Evolutionary conservation across 2,329 filamentous ascomycete genomes (phyloP).

Genomic region (Xylariaceae sp.): DNA sequence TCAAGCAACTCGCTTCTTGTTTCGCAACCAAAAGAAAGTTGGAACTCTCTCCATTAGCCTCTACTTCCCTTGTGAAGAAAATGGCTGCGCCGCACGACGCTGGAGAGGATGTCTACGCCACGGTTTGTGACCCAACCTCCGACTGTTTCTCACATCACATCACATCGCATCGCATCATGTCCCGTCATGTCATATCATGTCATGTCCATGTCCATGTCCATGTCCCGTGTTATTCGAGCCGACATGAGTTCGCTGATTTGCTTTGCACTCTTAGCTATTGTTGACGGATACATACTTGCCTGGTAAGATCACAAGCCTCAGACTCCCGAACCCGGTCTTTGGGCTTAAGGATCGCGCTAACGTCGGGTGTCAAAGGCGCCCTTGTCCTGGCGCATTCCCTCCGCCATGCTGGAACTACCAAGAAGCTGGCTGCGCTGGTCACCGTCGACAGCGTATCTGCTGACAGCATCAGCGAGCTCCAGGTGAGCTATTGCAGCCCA

Average conservation of each 20-base stretch:
- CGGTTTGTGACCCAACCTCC: slow-evolving; percentile 38
- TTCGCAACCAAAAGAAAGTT: not conserved
- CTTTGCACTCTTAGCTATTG: slow-evolving; percentile 61
- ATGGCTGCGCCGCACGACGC: slow-evolving; percentile 28
- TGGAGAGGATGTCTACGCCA: slow-evolving; percentile 50
- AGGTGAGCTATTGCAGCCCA: slow-evolving; percentile 44
- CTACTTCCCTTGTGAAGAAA: slow-evolving; percentile 14
- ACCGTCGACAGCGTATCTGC: slow-evolving; percentile 72
- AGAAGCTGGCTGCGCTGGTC: slow-evolving; percentile 79
- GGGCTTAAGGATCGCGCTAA: slow-evolving; percentile 6
- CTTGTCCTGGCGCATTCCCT: slow-evolving; percentile 91
- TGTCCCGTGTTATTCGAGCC: not conserved
- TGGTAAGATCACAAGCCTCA: slow-evolving; percentile 50
- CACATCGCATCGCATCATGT: too few relatives aligned
- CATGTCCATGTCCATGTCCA: not conserved
- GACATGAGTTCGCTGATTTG: slow-evolving; percentile 17
- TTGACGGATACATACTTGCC: slow-evolving; percentile 90
- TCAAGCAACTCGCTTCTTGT: not conserved
- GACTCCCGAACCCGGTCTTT: not conserved
- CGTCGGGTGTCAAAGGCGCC: slow-evolving; percentile 55
- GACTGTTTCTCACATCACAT: not conserved
- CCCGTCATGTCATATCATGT: not conserved
- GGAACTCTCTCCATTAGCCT: not conserved
- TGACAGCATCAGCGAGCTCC: slow-evolving; percentile 71
- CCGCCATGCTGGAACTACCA: slow-evolving; percentile 79